phyloP scores from a whole-genome alignment of 78 protist species.

The Chrysochromulina tobinii region DNA sequence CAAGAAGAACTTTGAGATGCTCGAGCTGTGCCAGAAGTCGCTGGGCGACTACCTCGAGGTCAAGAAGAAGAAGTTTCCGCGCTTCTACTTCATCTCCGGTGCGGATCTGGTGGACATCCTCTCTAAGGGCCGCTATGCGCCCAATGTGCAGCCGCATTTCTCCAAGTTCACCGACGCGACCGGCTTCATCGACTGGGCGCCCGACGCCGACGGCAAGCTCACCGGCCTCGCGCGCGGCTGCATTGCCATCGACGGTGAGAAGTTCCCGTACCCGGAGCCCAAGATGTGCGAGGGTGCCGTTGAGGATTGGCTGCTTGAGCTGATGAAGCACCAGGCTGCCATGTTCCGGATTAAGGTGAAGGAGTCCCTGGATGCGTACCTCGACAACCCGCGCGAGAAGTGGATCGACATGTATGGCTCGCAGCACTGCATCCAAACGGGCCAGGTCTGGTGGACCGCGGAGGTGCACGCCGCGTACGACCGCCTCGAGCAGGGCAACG shows the following conservation, averaged over 20 bases:
- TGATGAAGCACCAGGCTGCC: constrained; percentile 34
- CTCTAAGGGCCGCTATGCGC: constrained; percentile 72
- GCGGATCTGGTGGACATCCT: constrained; percentile 85
- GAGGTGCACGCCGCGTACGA: constrained; percentile 72
- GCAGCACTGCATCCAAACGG: constrained; percentile 62
- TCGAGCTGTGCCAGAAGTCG: constrained; percentile 79
- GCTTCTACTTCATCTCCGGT: constrained; percentile 87
- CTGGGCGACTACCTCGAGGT: constrained; percentile 85
- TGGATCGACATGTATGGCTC: constrained; percentile 80
- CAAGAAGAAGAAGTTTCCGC: constrained; percentile 83
- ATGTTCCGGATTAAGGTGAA: constrained; percentile 18
- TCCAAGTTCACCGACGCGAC: constrained; percentile 71
- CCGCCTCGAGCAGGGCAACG: constrained; percentile 76
- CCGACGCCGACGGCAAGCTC: background rate
- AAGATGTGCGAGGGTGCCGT: constrained; percentile 64
- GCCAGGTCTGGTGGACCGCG: constrained; percentile 62
- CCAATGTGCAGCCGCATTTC: constrained; percentile 71
- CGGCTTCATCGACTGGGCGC: background rate
- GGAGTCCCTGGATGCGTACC: constrained; percentile 57
- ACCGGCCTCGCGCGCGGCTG: constrained; percentile 59
- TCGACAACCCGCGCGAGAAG: constrained; percentile 59
- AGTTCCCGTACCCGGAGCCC: constrained; percentile 51
- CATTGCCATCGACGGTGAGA: constrained; percentile 56
- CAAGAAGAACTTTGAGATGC: constrained; percentile 22
- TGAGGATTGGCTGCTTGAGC: constrained; percentile 72